Percentiles rank a stretch among this genome's conserved stretches.
phyloP scores from a whole-genome alignment of 176 grass and related monocot species.

The Carex parvula region DNA sequence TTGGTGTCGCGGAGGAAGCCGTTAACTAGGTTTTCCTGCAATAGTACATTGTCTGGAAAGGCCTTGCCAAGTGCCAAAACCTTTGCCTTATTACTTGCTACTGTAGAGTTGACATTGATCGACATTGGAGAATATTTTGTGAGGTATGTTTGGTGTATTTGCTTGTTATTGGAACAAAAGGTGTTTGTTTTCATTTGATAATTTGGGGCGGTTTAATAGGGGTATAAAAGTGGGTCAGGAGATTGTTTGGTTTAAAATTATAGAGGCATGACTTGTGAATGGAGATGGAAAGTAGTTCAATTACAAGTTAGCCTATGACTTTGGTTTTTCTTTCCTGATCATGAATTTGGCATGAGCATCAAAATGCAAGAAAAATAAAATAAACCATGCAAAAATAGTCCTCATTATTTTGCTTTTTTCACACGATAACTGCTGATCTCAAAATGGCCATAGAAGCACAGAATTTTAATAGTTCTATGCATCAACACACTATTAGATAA shows the following conservation, averaged over 20 bases:
- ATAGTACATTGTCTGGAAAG: slow-evolving; percentile 74
- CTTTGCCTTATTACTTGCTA: slow-evolving; percentile 48
- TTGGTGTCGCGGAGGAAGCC: slow-evolving; percentile 59
- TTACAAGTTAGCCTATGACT: slow-evolving; percentile 28
- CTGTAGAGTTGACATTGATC: background rate
- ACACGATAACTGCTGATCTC: background rate
- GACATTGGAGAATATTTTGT: slow-evolving; percentile 27
- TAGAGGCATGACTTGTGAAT: slow-evolving; percentile 32
- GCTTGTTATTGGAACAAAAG: background rate
- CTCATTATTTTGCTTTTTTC: background rate
- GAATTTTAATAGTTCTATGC: background rate
- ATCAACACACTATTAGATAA: background rate
- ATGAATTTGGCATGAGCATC: slow-evolving; percentile 21
- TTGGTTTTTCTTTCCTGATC: background rate
- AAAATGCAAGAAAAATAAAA: background rate
- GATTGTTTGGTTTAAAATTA: slow-evolving; percentile 43
- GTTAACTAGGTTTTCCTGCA: slow-evolving; percentile 71
- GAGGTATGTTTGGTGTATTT: background rate
- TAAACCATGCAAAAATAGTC: background rate
- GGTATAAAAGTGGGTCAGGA: slow-evolving; percentile 15
- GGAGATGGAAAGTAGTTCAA: slow-evolving; percentile 35
- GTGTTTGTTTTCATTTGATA: background rate
- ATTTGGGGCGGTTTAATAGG: slow-evolving; percentile 41
- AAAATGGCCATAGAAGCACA: background rate
- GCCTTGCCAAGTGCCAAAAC: slow-evolving; percentile 79